phyloP scores from a whole-genome alignment of 768 basidiomycete genomes.

The Hericium rajendrae region DNA sequence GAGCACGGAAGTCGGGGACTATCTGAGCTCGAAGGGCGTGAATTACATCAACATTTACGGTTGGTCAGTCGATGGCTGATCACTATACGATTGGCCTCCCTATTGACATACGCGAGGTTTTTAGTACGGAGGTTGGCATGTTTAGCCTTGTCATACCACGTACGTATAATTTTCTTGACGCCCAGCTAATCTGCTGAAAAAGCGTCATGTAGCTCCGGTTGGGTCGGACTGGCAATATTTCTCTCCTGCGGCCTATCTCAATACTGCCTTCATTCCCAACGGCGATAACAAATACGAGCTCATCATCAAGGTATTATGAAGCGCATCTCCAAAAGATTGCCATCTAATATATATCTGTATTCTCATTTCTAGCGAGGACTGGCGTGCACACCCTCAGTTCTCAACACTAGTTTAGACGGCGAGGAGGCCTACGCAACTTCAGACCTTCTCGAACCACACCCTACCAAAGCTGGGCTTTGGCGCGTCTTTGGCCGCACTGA shows the following conservation, averaged over 20 bases:
- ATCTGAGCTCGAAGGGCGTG: not conserved
- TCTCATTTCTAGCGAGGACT: not conserved
- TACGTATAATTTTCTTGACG: conserved; percentile 1
- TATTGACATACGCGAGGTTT: not conserved
- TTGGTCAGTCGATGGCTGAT: not conserved
- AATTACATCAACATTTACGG: not conserved
- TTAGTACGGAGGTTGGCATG: conserved; percentile 15
- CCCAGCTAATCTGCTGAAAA: not conserved
- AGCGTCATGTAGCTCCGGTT: conserved; percentile 3
- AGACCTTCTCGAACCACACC: not conserved
- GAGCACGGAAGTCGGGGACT: not conserved
- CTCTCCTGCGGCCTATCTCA: conserved; percentile 9
- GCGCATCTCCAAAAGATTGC: not conserved
- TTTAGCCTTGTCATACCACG: conserved; percentile 15
- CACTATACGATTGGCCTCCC: not conserved
- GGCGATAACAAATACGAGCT: conserved; percentile 15
- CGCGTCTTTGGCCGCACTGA: conserved; percentile 18
- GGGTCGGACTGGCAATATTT: conserved; percentile 18
- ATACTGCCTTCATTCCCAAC: conserved; percentile 9
- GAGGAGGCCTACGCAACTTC: not conserved
- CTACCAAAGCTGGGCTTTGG: conserved; percentile 21
- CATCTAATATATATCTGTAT: not conserved
- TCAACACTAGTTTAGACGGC: not conserved
- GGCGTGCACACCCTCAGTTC: not conserved
- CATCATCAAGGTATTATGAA: conserved; percentile 9